Evolutionary conservation across 805 yeast species (phyloP), one percentile per base, ranked within the genome.

Genomic region (Monosporozyma servazzii): DNA sequence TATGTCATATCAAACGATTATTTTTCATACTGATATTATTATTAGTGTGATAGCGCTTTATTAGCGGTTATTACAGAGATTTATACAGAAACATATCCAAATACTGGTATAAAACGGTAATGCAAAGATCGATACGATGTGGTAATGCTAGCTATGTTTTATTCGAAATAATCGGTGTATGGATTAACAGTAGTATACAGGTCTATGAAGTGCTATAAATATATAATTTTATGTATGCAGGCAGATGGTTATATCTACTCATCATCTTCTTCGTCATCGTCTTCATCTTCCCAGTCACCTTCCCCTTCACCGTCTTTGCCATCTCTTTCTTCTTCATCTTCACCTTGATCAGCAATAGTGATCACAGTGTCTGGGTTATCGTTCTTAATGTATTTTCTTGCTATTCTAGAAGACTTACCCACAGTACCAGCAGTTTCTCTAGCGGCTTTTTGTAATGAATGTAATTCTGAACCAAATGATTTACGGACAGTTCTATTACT

Each of bases 401-500:
- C 83, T 54, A 86, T 76, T 75, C 93, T 79, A 5, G 89, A 82
- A 41, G 84, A 80, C 54, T 75, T 76, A 33, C 88, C 87, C 3
- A 70, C 61, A 25, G 64, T 64, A 51, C 66, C 63, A 23, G 89
- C 87, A 54, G 77, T 81, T 39, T 69, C 75, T 59, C 78, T 76
- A 18, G 91, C 91, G 44, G 61, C 61, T 11, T 55, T 60, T 70
- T 84, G 88, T 48, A 85, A 67, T 2, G 63, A 65, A 48, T 66
- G 71, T 64, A 87, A 72, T 53, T 83, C 84, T 10, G 71, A 75
- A 47, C 76, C 78, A 69, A 91, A 84, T 2, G 85, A 71, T 46
- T 74, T 74, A 61, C 96, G 79, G 18, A 90, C 90, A 15, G 91
- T 76, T 54, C 79, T 74, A 71, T 93, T 93, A 49, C 88, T 79